Evolutionary conservation across 176 grass and related monocot genomes (phyloP).

Genomic region (Avena atlantica): DNA sequence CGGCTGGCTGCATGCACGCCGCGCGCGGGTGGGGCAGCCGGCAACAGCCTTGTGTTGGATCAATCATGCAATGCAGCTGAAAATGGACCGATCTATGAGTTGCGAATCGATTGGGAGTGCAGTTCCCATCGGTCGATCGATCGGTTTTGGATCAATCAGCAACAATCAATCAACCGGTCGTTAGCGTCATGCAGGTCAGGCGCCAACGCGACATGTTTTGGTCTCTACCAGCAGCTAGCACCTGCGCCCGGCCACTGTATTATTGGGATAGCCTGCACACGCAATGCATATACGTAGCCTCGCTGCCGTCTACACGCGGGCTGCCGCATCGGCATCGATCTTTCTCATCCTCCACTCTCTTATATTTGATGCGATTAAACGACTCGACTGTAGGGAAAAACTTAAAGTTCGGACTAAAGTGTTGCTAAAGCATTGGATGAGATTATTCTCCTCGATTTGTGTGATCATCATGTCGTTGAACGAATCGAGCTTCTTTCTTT

Average conservation of each 20-base stretch:
- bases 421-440: neutral
- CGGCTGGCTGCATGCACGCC: neutral
- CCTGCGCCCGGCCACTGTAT: neutral
- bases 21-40: neutral
- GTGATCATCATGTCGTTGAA: neutral
- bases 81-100: neutral
- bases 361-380: too few species aligned
- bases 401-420: neutral
- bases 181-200: neutral
- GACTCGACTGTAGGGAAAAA: neutral
- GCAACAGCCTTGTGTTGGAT: too few species aligned
- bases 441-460: neutral
- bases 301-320: too few species aligned
- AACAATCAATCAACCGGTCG: slow-evolving; percentile 6
- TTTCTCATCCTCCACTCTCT: too few species aligned
- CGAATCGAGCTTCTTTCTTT: neutral
- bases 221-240: neutral
- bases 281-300: too few species aligned
- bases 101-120: slow-evolving; percentile 12
- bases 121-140: neutral
- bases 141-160: slow-evolving; percentile 11
- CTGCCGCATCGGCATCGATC: too few species aligned
- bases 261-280: neutral
- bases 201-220: neutral
- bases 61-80: slow-evolving; percentile 12